Evolutionary conservation across 768 basidiomycete genomes (phyloP).

Genomic region (Cubamyces lactineus): DNA sequence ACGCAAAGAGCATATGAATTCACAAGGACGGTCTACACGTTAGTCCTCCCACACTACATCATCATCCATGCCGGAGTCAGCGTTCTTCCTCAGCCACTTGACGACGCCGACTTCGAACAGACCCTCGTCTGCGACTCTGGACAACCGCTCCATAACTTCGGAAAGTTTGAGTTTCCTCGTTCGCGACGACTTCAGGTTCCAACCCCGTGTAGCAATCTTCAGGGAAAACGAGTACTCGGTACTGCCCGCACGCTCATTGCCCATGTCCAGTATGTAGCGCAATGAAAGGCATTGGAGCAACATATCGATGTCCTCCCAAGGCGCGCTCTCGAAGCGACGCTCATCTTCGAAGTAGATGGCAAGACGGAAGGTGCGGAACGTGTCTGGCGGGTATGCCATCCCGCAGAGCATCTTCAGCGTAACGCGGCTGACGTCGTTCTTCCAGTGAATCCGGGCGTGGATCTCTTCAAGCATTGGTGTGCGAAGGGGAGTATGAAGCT

Average conservation of each 20-base stretch:
- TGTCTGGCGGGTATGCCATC: not conserved
- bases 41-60: not conserved
- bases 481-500: not conserved
- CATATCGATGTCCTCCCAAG: conserved; percentile 7
- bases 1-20: no score
- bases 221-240: not conserved
- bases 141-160: not conserved
- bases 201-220: not conserved
- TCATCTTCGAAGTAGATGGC: conserved; percentile 2
- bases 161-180: not conserved
- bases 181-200: not conserved
- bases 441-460: conserved; percentile 5
- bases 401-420: conserved; percentile 10
- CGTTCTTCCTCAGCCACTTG: not conserved
- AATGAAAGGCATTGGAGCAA: not conserved
- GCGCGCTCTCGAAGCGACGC: not conserved
- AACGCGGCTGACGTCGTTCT: conserved; percentile 6
- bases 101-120: not conserved
- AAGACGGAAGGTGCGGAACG: not conserved
- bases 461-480: conserved; percentile 9
- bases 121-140: not conserved
- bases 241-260: not conserved
- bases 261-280: not conserved
- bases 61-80: not conserved
- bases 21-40: no score